A percentile compares a stretch with the other conserved stretches of the same genome.
These are phyloP conservation scores for Withania somnifera DNA, from an alignment of 305 asterid species.

Conservation along the genomic window DNA sequence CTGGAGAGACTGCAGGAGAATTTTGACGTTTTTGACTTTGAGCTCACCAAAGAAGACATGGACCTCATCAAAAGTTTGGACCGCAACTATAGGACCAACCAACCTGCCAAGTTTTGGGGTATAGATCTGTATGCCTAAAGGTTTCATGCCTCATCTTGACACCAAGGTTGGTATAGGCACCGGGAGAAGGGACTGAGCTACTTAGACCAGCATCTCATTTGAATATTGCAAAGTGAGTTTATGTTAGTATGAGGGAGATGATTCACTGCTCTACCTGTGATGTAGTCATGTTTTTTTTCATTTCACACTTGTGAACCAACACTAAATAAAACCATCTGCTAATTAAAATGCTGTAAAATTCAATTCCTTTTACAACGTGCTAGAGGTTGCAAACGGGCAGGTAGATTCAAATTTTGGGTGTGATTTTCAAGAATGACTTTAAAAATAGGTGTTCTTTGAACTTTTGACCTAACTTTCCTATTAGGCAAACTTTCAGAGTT, in stretches of 20 bases:
- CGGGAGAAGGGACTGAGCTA: background rate
- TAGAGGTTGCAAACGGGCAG: background rate
- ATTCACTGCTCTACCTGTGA: background rate
- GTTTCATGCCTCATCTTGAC: background rate
- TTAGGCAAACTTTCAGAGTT: background rate
- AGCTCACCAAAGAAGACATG: conserved; percentile 45
- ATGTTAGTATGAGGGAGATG: background rate
- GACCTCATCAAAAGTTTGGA: conserved; percentile 38
- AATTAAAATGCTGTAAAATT: background rate
- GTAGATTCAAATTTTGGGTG: background rate
- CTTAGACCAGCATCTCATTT: background rate
- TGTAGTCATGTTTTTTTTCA: background rate
- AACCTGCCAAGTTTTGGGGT: conserved; percentile 51
- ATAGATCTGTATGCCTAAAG: conserved; percentile 36
- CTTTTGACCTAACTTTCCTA: background rate
- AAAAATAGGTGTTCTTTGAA: background rate
- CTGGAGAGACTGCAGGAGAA: conserved; percentile 47
- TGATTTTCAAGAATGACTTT: background rate
- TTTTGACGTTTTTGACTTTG: conserved; percentile 34
- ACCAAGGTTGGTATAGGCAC: background rate
- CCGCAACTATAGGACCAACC: conserved; percentile 33
- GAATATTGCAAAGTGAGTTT: background rate
- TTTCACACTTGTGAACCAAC: background rate
- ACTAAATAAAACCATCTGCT: background rate
- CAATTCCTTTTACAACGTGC: background rate